Evolutionary conservation across 164 flowering plant genomes (phyloP).

Genomic region (Kalanchoe fedtschenkoi): DNA sequence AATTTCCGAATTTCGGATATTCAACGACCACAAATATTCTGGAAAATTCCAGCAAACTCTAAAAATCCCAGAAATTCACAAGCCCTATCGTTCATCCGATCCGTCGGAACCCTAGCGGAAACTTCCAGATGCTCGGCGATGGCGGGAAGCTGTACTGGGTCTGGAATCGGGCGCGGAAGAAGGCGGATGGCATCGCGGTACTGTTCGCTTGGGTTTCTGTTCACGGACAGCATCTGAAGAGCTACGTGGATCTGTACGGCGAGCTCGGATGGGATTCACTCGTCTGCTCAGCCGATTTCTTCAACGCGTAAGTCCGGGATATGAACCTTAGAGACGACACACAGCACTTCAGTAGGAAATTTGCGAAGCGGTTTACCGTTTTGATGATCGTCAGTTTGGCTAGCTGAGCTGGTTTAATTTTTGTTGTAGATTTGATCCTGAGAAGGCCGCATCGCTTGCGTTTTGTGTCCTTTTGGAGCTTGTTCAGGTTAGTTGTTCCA

Average conservation of each 20-base stretch:
- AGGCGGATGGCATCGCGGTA: constrained; percentile 31
- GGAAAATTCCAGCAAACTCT: no score
- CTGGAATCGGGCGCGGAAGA: constrained; percentile 8
- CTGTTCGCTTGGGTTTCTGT: constrained; percentile 41
- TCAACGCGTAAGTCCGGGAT: constrained; percentile 22
- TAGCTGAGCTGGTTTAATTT: background rate
- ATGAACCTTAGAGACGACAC: background rate
- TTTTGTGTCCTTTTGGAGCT: constrained; percentile 38
- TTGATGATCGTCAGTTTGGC: background rate
- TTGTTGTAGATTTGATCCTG: constrained; percentile 41
- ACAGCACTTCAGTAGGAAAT: background rate
- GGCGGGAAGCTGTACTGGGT: constrained; percentile 25
- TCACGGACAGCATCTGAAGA: constrained; percentile 20
- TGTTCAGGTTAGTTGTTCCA: constrained; percentile 32
- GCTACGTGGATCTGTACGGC: constrained; percentile 30
- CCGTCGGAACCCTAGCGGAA: background rate
- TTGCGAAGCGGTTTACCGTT: background rate
- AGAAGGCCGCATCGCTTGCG: constrained; percentile 40
- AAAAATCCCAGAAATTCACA: background rate
- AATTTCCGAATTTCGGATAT: no score
- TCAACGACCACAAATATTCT: no score
- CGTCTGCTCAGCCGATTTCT: constrained; percentile 38
- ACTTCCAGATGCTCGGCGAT: background rate
- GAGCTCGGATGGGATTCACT: constrained; percentile 54
- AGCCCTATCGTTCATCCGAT: background rate